Percentiles rank a stretch among this genome's conserved stretches.
These are phyloP conservation scores for Theobroma cacao DNA, from an alignment of 345 rosid species.

Conservation along the genomic window DNA sequence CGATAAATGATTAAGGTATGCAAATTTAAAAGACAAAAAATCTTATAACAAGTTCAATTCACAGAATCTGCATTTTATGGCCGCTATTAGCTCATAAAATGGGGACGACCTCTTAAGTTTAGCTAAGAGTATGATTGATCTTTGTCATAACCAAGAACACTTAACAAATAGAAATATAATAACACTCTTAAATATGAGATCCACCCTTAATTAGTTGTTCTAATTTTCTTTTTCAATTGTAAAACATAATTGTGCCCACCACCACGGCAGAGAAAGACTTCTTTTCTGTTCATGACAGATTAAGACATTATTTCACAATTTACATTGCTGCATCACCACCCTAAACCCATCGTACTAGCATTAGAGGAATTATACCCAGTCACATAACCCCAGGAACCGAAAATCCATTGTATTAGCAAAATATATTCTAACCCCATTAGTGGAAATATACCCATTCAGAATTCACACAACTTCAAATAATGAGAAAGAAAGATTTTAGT, in stretches of 20 bases:
- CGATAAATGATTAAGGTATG: background rate
- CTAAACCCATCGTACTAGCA: background rate
- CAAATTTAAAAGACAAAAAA: background rate
- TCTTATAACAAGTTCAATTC: slow-evolving; percentile 1
- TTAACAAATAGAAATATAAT: background rate
- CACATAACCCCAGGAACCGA: background rate
- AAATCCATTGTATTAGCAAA: background rate
- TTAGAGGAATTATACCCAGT: background rate
- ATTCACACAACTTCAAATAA: background rate
- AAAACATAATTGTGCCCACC: too few relatives aligned
- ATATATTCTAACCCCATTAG: background rate
- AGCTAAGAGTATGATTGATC: background rate
- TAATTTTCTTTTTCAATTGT: too few relatives aligned
- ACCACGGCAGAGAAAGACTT: too few relatives aligned
- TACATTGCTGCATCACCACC: background rate
- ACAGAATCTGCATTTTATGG: background rate
- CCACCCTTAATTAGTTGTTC: background rate
- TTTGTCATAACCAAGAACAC: slow-evolving; percentile 8
- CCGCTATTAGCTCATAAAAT: background rate
- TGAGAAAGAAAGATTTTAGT: background rate
- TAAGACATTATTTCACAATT: background rate
- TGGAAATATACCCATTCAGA: background rate
- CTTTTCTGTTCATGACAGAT: background rate
- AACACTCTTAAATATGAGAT: background rate
- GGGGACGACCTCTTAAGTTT: background rate